phyloP scores from a whole-genome alignment of 305 asterid genomes.

The Solanum hybrid region DNA sequence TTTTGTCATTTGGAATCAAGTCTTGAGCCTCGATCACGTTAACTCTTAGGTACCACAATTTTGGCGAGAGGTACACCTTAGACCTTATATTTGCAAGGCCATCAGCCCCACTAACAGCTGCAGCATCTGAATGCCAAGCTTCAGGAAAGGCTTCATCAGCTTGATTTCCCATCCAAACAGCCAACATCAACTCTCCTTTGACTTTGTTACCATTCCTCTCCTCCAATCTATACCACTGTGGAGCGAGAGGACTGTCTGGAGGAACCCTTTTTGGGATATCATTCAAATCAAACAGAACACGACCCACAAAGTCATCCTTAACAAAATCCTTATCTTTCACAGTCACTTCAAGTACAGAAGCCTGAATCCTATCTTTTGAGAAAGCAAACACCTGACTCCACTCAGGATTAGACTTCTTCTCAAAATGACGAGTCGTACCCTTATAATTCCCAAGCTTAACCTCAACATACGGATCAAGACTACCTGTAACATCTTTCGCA shows the following conservation, averaged over 20 bases:
- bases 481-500: conserved; percentile 51
- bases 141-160: conserved; percentile 76
- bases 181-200: conserved; percentile 63
- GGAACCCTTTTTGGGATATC: conserved; percentile 72
- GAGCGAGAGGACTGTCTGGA: conserved; percentile 70
- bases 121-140: conserved; percentile 79
- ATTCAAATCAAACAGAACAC: conserved; percentile 47
- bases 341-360: conserved; percentile 49
- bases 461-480: conserved; percentile 63
- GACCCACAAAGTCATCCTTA: conserved; percentile 58
- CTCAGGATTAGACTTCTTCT: conserved; percentile 63
- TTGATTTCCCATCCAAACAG: conserved; percentile 79
- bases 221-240: conserved; percentile 72
- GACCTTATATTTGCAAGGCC: conserved; percentile 50
- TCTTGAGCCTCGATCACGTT: conserved; percentile 75
- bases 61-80: conserved; percentile 61
- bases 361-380: conserved; percentile 64
- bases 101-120: conserved; percentile 55
- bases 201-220: conserved; percentile 49
- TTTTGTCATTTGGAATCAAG: conserved; percentile 40
- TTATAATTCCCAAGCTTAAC: conserved; percentile 64
- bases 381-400: conserved; percentile 71
- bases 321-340: conserved; percentile 59
- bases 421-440: conserved; percentile 71
- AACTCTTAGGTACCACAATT: conserved; percentile 61